Conservation (phyloP, 1,284 basidiomycete species). For the Pseudozyma flocculosa region DNA sequence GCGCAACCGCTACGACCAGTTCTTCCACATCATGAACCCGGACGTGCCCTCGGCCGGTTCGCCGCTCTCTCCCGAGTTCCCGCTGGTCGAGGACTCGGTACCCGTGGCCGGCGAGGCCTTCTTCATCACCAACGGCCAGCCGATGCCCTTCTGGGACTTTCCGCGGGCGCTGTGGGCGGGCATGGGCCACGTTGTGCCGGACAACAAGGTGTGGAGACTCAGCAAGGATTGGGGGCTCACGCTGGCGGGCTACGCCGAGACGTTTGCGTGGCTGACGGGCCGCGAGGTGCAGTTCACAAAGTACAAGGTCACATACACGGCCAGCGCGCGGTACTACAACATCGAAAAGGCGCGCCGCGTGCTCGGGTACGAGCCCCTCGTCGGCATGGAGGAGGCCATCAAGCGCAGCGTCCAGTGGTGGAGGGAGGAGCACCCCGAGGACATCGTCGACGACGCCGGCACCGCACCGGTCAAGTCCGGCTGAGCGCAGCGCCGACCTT, state of each 20-base stretch:
- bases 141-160: constrained; percentile 95
- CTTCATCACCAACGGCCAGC: constrained; percentile 97
- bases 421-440: constrained; percentile 37
- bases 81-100: constrained; percentile 62
- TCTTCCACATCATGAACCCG: constrained; percentile 57
- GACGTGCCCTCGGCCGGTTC: constrained; percentile 38
- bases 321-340: constrained; percentile 77
- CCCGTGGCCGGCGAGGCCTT: constrained; percentile 89
- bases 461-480: neutral
- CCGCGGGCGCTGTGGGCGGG: constrained; percentile 78
- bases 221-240: constrained; percentile 38
- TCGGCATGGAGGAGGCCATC: constrained; percentile 85
- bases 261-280: constrained; percentile 73
- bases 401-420: constrained; percentile 67
- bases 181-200: constrained; percentile 37
- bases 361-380: constrained; percentile 87
- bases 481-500: too few relatives aligned
- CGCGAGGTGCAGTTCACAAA: constrained; percentile 86
- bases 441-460: constrained; percentile 4
- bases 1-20: constrained; percentile 69
- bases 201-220: constrained; percentile 40
- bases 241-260: constrained; percentile 64
- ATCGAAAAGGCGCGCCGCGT: constrained; percentile 91
- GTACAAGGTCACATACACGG: constrained; percentile 74
- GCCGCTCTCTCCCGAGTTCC: constrained; percentile 33